Base-by-base conservation (phyloP, 495 filamentous ascomycete genomes). In the Aspergillus bridgeri region DNA sequence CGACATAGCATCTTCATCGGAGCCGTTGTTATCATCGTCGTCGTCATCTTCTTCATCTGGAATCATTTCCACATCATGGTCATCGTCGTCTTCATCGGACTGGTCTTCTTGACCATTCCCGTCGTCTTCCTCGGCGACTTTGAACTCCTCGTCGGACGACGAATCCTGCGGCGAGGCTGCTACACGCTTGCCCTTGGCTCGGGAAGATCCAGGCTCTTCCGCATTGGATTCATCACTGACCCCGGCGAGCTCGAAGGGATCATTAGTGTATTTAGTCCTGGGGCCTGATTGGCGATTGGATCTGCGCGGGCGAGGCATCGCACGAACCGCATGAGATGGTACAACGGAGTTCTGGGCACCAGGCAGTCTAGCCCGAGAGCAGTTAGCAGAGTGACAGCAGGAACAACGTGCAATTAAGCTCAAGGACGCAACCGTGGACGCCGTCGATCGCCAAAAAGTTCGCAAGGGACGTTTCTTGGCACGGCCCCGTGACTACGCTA, bases 301-400 rank as follows among this genome's bases (percentile, higher is more conserved):
- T 58, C 73, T 71, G 65, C 76, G 76, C 23, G 63, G 51, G 9
- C 61, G 55, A 51, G 71, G 46, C 73, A 75, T 75, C 2, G n/a
- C 48, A 38, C 17, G 11, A 13, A 75, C 75, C 2, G n/a, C 48
- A 38, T 38, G 11, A 13, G 33, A 38, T 38, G 33, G 17, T 38
- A 8, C 33, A 38, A 15, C 11, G 33, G 33, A 13, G 5, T 8
- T 4, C 17, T 47, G 7, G n/a, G n/a, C 45, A 47, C n/a, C 13
- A 9, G 43, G 43, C 7, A 1, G 43, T 11, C 4, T 47, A 3
- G 5, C 7, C 6, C 20, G 45, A 47, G 18, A 3, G 2, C 6
- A 20, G 21, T 47, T 18, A 19, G 7, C 45, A 46, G 43, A 9
- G 11, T 29, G 27, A 29, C 27, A 29, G n/a, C 11, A 29, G 5